Evolutionary conservation across 2,329 filamentous ascomycete species (phyloP).

Genomic region (Alternaria novae-zelandiae): DNA sequence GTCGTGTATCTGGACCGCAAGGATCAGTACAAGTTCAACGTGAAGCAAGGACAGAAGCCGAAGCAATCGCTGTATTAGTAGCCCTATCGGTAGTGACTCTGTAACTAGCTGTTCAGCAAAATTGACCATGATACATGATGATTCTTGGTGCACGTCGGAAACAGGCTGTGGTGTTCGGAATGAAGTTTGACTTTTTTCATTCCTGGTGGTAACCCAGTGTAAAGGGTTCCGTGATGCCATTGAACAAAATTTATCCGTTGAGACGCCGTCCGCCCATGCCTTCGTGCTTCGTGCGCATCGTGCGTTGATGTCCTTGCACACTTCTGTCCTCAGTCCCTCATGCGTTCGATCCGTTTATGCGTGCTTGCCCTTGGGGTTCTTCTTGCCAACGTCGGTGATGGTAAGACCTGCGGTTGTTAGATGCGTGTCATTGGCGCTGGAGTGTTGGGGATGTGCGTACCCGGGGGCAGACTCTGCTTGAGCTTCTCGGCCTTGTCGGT

Average conservation of each 20-base stretch:
- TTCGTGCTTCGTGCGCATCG: slow-evolving; percentile 24
- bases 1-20: slow-evolving; percentile 68
- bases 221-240: slow-evolving; percentile 40
- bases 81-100: not conserved
- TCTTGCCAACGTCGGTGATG: slow-evolving; percentile 67
- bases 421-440: not conserved
- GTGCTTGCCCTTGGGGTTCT: slow-evolving; percentile 65
- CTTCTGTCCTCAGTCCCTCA: slow-evolving; percentile 14
- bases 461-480: slow-evolving; percentile 96
- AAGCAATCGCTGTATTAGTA: slow-evolving; percentile 11
- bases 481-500: slow-evolving; percentile 99
- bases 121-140: not conserved
- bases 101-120: slow-evolving; percentile 2
- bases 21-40: slow-evolving; percentile 63
- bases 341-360: slow-evolving; percentile 31
- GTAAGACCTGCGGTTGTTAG: slow-evolving; percentile 56
- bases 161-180: slow-evolving; percentile 8
- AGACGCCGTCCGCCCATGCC: slow-evolving; percentile 40
- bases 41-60: slow-evolving; percentile 39
- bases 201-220: slow-evolving; percentile 30
- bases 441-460: slow-evolving; percentile 63
- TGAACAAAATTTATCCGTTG: slow-evolving; percentile 40
- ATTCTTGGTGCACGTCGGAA: slow-evolving; percentile 2
- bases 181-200: slow-evolving; percentile 43
- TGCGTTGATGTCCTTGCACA: slow-evolving; percentile 13